These are phyloP conservation scores for Nakaseomyces nivariensis DNA, from an alignment of 1,139 yeast species.

Conservation along the genomic window DNA sequence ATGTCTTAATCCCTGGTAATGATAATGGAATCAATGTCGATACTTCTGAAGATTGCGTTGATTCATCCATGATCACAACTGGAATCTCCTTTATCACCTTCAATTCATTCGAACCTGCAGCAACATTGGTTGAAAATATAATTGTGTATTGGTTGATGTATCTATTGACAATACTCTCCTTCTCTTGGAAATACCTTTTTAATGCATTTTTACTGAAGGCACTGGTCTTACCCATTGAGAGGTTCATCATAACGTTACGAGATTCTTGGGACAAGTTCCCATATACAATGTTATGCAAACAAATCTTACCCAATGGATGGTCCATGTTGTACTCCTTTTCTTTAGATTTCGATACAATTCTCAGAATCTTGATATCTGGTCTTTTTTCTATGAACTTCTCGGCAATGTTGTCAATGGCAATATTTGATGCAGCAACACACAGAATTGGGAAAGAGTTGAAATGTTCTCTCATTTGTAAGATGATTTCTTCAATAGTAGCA, in stretches of 20 bases:
- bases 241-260: conserved; percentile 36
- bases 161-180: conserved; percentile 38
- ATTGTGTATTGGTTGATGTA: conserved; percentile 57
- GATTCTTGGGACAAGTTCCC: conserved; percentile 39
- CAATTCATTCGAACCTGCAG: conserved; percentile 57
- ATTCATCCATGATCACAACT: conserved; percentile 62
- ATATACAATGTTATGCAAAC: conserved; percentile 52
- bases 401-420: conserved; percentile 69
- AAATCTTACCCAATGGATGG: conserved; percentile 49
- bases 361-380: conserved; percentile 37
- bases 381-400: conserved; percentile 49
- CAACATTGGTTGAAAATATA: conserved; percentile 61
- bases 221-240: conserved; percentile 34
- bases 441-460: conserved; percentile 52
- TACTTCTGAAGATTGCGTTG: conserved; percentile 66
- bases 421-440: conserved; percentile 68
- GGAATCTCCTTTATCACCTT: conserved; percentile 49
- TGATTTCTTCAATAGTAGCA: conserved; percentile 55
- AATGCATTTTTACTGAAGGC: conserved; percentile 38
- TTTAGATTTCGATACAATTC: conserved; percentile 54
- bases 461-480: conserved; percentile 47
- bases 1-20: conserved; percentile 55
- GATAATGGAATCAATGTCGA: conserved; percentile 60
- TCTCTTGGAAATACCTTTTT: conserved; percentile 39
- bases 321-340: conserved; percentile 47